Percentiles rank a stretch among this genome's conserved stretches.
Evolutionary conservation across 768 basidiomycete species (phyloP).

Genomic region (Lyophyllum decastes): DNA sequence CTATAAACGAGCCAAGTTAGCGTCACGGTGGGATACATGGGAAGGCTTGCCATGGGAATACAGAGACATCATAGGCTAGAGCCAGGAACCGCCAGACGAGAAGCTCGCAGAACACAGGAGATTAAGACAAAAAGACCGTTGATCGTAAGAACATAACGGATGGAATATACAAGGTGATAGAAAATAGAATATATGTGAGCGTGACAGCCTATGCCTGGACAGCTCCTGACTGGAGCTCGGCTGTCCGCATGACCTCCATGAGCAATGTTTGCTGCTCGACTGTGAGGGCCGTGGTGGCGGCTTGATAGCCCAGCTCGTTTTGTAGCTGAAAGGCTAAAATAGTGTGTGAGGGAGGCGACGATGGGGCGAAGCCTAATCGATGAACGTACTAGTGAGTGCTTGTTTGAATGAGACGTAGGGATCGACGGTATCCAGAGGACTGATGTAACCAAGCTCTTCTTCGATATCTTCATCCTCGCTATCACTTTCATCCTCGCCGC

Average conservation of each 20-base stretch:
- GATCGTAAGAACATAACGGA: slow-evolving; percentile 15
- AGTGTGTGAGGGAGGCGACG: slow-evolving; percentile 6
- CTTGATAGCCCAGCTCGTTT: slow-evolving; percentile 67
- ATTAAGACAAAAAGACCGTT: slow-evolving; percentile 6
- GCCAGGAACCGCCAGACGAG: slow-evolving; percentile 6
- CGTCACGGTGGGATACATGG: not conserved
- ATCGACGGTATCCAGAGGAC: slow-evolving; percentile 78
- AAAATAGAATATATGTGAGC: slow-evolving; percentile 10
- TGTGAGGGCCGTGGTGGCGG: slow-evolving; percentile 67
- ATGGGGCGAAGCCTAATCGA: not conserved
- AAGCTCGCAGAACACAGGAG: slow-evolving; percentile 4
- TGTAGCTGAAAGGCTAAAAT: slow-evolving; percentile 72
- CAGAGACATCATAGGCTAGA: slow-evolving; percentile 8
- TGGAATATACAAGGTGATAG: slow-evolving; percentile 11
- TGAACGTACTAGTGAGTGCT: slow-evolving; percentile 67
- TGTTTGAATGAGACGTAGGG: slow-evolving; percentile 79
- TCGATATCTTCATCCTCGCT: slow-evolving; percentile 64
- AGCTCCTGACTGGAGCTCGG: slow-evolving; percentile 38
- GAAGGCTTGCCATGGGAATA: not conserved
- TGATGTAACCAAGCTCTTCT: slow-evolving; percentile 86
- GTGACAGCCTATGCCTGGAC: slow-evolving; percentile 3
- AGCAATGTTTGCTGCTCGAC: slow-evolving; percentile 78
- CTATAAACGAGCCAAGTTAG: not conserved
- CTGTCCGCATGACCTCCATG: slow-evolving; percentile 83
- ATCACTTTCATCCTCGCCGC: slow-evolving; percentile 44